Evolutionary conservation across 306 rosid genomes (phyloP).

Genomic region (Prunus salicina): DNA sequence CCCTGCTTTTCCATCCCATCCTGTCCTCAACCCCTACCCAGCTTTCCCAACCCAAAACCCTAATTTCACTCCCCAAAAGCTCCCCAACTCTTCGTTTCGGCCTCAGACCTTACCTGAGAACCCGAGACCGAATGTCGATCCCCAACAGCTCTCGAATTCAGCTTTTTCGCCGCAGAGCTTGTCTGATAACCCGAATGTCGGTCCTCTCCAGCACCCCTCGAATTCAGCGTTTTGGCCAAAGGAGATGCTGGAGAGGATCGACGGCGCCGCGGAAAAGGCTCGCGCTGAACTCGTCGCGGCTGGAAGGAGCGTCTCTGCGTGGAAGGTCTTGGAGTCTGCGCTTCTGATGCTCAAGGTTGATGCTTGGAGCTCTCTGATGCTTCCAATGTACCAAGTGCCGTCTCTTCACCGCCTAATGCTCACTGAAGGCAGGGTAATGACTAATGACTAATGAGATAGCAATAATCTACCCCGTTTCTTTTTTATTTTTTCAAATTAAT

Average conservation of each 20-base stretch:
- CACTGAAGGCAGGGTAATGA: slow-evolving; percentile 70
- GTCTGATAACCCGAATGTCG: slow-evolving; percentile 14
- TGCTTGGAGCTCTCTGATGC: slow-evolving; percentile 58
- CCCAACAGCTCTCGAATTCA: slow-evolving; percentile 12
- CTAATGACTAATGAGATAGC: neutral
- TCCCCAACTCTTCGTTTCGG: neutral
- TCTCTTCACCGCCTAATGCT: slow-evolving; percentile 58
- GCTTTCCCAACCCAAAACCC: neutral
- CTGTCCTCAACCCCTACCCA: neutral
- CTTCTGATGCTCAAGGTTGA: slow-evolving; percentile 54
- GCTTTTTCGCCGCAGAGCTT: slow-evolving; percentile 19
- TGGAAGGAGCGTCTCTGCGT: slow-evolving; percentile 58
- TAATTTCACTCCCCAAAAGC: neutral
- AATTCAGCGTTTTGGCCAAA: slow-evolving; percentile 2
- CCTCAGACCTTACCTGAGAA: neutral
- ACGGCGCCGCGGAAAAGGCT: slow-evolving; percentile 47
- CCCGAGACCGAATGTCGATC: neutral
- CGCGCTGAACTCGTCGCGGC: slow-evolving; percentile 38
- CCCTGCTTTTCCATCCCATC: neutral
- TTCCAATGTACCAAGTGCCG: slow-evolving; percentile 72
- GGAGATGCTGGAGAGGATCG: slow-evolving; percentile 27
- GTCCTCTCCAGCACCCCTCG: neutral
- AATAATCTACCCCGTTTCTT: neutral
- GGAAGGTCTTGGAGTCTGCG: slow-evolving; percentile 70
- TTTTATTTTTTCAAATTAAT: neutral